These are phyloP conservation scores for Trifolium dubium DNA, from an alignment of 306 rosid genomes.

Conservation along the genomic window DNA sequence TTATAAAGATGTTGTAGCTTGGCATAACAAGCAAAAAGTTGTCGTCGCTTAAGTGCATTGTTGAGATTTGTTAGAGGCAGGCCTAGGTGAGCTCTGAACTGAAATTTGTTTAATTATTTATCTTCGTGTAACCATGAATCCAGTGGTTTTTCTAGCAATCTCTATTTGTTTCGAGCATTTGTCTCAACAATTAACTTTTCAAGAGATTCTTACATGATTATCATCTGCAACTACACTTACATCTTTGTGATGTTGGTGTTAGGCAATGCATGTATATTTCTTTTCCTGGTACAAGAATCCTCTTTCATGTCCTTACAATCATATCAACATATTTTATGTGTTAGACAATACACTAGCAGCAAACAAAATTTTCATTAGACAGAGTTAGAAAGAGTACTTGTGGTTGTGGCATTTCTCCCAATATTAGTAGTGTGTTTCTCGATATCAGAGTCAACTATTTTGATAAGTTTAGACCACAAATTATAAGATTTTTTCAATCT, in stretches of 20 bases:
- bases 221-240: constrained; percentile 2
- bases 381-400: no score
- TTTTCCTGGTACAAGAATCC: no score
- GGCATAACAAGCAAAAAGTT: constrained; percentile 72
- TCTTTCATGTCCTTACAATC: no score
- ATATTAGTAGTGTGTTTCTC: no score
- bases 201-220: constrained; percentile 8
- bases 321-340: no score
- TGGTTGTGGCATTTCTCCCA: no score
- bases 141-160: not conserved
- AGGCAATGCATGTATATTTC: not conserved
- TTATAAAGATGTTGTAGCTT: constrained; percentile 72
- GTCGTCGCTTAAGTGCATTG: constrained; percentile 43
- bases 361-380: no score
- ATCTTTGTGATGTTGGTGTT: constrained; percentile 11
- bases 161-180: constrained; percentile 17
- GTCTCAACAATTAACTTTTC: not conserved
- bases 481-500: no score
- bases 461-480: no score
- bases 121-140: constrained; percentile 11
- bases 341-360: no score
- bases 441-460: no score
- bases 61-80: not conserved
- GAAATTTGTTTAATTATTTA: constrained; percentile 14
- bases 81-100: not conserved